phyloP scores from a whole-genome alignment of 345 rosid genomes.

The Eutrema yunnanense region DNA sequence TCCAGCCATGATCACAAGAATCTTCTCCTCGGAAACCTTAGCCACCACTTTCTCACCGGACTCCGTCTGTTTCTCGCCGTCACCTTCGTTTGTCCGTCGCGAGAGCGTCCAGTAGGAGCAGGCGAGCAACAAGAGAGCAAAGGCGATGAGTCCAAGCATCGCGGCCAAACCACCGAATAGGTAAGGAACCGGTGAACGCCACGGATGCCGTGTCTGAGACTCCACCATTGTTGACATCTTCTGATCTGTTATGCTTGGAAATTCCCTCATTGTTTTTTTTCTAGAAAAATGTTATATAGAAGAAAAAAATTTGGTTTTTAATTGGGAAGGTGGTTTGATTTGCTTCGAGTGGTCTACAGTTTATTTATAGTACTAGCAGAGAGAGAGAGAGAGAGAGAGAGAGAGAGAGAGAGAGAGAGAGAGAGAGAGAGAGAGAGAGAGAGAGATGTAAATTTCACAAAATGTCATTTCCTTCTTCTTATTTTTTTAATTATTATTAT shows the following conservation, averaged over 20 bases:
- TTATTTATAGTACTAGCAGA: conserved; percentile 19
- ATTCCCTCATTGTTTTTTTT: conserved; percentile 18
- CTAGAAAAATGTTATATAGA: not conserved
- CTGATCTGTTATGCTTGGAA: conserved; percentile 1
- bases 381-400: not conserved
- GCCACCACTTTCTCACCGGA: conserved; percentile 19
- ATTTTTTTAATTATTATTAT: not conserved
- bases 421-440: not conserved
- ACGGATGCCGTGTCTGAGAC: conserved; percentile 39
- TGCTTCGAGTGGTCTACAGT: conserved; percentile 10
- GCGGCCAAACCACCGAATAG: conserved; percentile 75
- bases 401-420: not conserved
- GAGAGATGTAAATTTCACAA: not conserved
- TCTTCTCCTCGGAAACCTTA: conserved; percentile 47
- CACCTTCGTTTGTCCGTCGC: conserved; percentile 26
- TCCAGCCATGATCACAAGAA: conserved; percentile 78
- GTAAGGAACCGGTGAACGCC: conserved; percentile 80
- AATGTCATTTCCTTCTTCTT: not conserved
- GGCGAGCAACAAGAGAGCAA: conserved; percentile 66
- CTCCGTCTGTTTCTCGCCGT: conserved; percentile 30
- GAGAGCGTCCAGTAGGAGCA: conserved; percentile 69
- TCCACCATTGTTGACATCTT: conserved; percentile 10
- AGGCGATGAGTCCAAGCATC: conserved; percentile 69
- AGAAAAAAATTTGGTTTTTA: not conserved
- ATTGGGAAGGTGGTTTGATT: not conserved